Evolutionary conservation across 768 basidiomycete genomes (phyloP), one percentile per base, ranked within the genome.

Genomic region (Pleurotus salmoneostramineus): DNA sequence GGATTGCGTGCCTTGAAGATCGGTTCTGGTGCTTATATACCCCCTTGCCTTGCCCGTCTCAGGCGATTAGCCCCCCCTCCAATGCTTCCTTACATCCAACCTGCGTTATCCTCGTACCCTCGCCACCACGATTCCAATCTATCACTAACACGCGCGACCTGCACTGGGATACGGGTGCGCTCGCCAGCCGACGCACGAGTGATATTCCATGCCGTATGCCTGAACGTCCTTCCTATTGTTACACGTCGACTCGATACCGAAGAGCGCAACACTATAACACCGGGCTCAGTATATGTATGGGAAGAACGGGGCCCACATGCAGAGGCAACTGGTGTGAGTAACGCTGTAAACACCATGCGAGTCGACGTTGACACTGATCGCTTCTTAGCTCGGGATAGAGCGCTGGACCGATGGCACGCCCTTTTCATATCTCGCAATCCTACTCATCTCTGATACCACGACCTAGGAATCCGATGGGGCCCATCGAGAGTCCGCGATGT

Each of bases 221-320:
- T 82, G 51, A 74, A 80, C 50, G 72, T 86, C n/a, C 74, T 90
- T n/a, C 88, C 88, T 49, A 89, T 91, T 79, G 87, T 92, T 65
- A 82, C 86, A 46, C 80, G 88, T 57, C 83, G 91, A 54, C 73
- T 93, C 50, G 88, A 90, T 71, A 83, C 83, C 14, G 88, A 89
- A 60, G 91, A 93, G 69, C 77, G 91, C 55, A 78, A 86, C 40
- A 69, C 81, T 57, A 89, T 92, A 56, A 67, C 78, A n/a, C 80
- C 89, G 6, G 91, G 91, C 15, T 83, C 83, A 51, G 85, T 91
- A 5, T 93, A 89, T 64, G 90, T 93, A 12, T 93, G 90, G 89
- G 91, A 92, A 66, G 91, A 93, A 70, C 79, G 91, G 56, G 85
- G 85, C 0, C 82, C 87, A 42, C 83, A 86, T 58, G 77, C 85